These are phyloP conservation scores for Striga hermonthica DNA, from an alignment of 305 asterid genomes.

Conservation along the genomic window DNA sequence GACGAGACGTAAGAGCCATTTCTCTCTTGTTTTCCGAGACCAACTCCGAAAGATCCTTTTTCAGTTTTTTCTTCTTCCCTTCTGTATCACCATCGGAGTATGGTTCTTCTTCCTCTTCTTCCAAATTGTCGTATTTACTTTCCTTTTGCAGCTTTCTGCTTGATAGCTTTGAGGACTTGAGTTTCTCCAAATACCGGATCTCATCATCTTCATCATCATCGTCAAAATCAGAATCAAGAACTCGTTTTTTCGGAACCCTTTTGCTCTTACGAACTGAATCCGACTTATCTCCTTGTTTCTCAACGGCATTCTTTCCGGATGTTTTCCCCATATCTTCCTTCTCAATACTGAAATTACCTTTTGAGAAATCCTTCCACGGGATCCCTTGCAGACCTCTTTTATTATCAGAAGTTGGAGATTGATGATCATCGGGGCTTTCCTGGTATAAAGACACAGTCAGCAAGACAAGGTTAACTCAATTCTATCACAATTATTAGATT, in stretches of 20 bases:
- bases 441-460: constrained; percentile 35
- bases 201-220: constrained; percentile 81
- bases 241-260: constrained; percentile 74
- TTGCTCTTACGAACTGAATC: constrained; percentile 83
- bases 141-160: constrained; percentile 35
- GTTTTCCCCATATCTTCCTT: constrained; percentile 4
- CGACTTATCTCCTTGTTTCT: constrained; percentile 52
- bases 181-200: constrained; percentile 83
- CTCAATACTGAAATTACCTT: constrained; percentile 43
- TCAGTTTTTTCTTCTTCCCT: constrained; percentile 57
- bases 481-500: neutral
- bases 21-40: constrained; percentile 70
- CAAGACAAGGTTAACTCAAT: constrained; percentile 17
- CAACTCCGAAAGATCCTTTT: constrained; percentile 57
- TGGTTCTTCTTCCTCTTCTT: constrained; percentile 56
- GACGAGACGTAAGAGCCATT: constrained; percentile 83
- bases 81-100: constrained; percentile 48
- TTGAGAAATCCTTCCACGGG: constrained; percentile 58
- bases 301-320: constrained; percentile 25
- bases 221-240: constrained; percentile 56
- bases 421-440: constrained; percentile 58
- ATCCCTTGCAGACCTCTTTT: constrained; percentile 54
- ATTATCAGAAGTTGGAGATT: constrained; percentile 48
- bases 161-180: constrained; percentile 50
- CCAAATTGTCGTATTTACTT: constrained; percentile 40